Conservation (phyloP, 495 filamentous ascomycete genomes). For the Penicillium angulare region DNA sequence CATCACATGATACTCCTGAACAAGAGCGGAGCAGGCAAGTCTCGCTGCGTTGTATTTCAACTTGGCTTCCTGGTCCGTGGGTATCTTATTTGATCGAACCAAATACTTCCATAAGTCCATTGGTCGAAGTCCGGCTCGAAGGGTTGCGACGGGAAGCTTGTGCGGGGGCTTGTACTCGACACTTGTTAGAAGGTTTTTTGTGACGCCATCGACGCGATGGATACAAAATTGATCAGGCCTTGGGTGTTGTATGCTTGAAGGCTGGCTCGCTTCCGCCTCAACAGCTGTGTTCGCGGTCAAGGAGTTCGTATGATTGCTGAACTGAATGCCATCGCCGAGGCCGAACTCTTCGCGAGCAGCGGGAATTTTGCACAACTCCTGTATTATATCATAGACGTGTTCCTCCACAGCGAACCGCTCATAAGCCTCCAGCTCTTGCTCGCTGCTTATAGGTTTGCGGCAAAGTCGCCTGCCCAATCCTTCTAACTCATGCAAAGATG, state of each 20-base stretch:
- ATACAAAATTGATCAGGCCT: conserved; percentile 24
- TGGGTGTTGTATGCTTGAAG: conserved; percentile 1
- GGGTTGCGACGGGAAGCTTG: conserved; percentile 28
- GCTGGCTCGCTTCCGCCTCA: background rate
- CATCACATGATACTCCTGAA: conserved; percentile 31
- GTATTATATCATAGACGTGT: conserved; percentile 19
- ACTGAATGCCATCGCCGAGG: conserved; percentile 12
- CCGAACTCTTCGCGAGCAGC: conserved; percentile 15
- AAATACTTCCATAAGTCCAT: conserved; percentile 22
- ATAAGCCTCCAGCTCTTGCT: conserved; percentile 16
- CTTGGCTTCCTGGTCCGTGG: conserved; percentile 15
- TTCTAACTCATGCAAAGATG: conserved; percentile 13
- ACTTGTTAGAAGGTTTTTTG: conserved; percentile 20
- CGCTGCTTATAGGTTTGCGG: conserved; percentile 13
- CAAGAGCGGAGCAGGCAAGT: conserved; percentile 19
- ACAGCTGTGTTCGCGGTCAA: conserved; percentile 4
- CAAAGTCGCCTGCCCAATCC: conserved; percentile 7
- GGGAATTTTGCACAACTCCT: conserved; percentile 18
- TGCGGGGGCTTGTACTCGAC: conserved; percentile 38
- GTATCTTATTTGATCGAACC: conserved; percentile 16
- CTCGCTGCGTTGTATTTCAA: conserved; percentile 24
- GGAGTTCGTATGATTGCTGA: conserved; percentile 17
- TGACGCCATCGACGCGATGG: conserved; percentile 17
- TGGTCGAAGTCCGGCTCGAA: conserved; percentile 26
- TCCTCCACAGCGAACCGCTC: conserved; percentile 20